Conservation (phyloP, 2,329 filamentous ascomycete genomes). For the Sporothrix sp. region DNA sequence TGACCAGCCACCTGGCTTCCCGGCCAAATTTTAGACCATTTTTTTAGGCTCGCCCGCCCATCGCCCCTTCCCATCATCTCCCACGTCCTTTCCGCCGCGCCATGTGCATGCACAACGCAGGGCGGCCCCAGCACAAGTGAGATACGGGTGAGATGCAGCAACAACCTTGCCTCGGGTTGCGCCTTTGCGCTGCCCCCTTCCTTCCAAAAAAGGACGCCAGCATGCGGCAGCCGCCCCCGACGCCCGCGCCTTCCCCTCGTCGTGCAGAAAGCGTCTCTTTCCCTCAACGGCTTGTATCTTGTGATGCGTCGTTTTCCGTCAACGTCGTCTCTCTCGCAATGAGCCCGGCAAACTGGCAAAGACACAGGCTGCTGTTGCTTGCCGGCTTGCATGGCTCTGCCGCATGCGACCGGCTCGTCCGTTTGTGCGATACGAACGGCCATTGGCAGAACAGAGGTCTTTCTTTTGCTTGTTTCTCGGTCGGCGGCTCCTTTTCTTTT, state of each 20-base stretch:
- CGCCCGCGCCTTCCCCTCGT: neutral
- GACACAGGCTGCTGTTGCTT: too few relatives aligned
- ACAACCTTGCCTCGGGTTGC: too few relatives aligned
- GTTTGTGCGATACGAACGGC: conserved; percentile 1
- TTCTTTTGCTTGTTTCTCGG: neutral
- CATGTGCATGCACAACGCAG: neutral
- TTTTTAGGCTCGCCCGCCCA: conserved; percentile 2
- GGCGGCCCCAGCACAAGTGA: neutral
- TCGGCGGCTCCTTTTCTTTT: neutral
- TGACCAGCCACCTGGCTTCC: neutral
- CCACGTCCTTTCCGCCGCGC: conserved; percentile 4
- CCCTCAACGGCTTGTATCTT: too few relatives aligned
- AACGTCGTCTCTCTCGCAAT: too few relatives aligned
- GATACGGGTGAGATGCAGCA: too few relatives aligned
- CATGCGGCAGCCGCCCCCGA: neutral
- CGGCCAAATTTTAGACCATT: neutral
- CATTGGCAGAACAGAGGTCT: neutral
- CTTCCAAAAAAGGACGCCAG: conserved; percentile 8
- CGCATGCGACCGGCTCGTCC: neutral
- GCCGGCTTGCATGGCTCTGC: neutral
- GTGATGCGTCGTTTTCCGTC: too few relatives aligned
- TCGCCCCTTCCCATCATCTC: neutral
- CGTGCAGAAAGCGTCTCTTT: neutral
- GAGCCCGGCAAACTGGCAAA: too few relatives aligned
- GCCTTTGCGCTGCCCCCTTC: neutral